Conservation (phyloP, 352 stramenopile species). For the Pythium biforme region DNA sequence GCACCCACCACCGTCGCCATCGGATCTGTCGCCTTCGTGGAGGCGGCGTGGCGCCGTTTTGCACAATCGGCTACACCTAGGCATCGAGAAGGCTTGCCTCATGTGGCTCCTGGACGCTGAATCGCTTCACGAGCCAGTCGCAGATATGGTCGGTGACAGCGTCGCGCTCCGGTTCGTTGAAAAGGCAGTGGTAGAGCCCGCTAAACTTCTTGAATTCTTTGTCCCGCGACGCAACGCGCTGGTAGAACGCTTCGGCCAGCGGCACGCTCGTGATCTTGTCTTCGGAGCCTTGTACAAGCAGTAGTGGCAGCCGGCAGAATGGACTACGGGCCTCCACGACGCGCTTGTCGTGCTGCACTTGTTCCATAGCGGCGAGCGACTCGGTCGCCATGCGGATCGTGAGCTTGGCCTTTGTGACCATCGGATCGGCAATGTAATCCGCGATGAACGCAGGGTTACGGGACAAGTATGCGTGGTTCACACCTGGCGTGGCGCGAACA, state of each 20-base stretch:
- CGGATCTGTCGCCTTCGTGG: no score
- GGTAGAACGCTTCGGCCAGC: conserved; percentile 41
- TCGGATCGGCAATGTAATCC: conserved; percentile 21
- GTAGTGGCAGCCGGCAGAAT: conserved; percentile 17
- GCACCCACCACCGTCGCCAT: no score
- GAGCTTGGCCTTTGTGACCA: conserved; percentile 17
- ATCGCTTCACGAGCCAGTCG: conserved; percentile 1
- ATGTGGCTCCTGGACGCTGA: not conserved
- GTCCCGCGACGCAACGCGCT: conserved; percentile 37
- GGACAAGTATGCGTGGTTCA: conserved; percentile 15
- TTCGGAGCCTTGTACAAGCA: conserved; percentile 17
- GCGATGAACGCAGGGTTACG: conserved; percentile 16
- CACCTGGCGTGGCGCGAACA: conserved; percentile 14
- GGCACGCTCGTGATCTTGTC: conserved; percentile 32
- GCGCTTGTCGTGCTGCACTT: conserved; percentile 15
- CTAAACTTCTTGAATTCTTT: conserved; percentile 59
- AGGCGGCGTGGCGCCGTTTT: no score
- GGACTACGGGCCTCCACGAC: conserved; percentile 2
- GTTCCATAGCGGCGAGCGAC: conserved; percentile 21
- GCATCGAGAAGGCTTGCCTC: not conserved
- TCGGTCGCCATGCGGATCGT: conserved; percentile 19
- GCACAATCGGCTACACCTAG: no score
- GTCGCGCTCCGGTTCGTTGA: conserved; percentile 56
- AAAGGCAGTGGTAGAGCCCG: conserved; percentile 51
- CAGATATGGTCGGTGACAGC: not conserved